Conservation (phyloP, 305 asterid genomes). For the Rubia tinctorum region DNA sequence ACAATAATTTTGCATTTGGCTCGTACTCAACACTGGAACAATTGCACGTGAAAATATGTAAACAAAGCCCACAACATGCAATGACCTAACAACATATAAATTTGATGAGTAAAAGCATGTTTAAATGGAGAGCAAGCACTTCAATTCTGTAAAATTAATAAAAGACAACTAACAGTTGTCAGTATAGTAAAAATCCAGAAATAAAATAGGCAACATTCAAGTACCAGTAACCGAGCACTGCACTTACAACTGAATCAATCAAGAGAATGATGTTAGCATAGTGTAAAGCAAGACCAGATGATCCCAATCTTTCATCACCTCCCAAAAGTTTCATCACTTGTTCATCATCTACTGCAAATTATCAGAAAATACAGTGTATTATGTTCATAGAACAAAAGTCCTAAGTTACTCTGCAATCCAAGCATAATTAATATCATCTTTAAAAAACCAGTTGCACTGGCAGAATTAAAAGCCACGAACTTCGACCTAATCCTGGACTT, state of each 20-base stretch:
- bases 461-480: not conserved
- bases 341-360: constrained; percentile 29
- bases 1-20: too few relatives aligned
- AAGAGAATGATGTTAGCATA: constrained; percentile 80
- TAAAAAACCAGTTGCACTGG: not conserved
- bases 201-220: not conserved
- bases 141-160: not conserved
- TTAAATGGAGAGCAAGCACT: not conserved
- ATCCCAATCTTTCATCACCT: constrained; percentile 55
- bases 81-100: not conserved
- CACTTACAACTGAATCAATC: constrained; percentile 81
- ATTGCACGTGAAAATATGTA: not conserved
- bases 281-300: constrained; percentile 75
- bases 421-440: not conserved
- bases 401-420: not conserved
- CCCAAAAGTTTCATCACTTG: constrained; percentile 29
- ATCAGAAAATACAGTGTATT: constrained; percentile 1
- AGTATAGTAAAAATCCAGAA: not conserved
- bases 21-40: too few relatives aligned
- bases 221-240: constrained; percentile 9
- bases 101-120: not conserved
- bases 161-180: not conserved
- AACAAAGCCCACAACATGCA: not conserved
- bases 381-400: not conserved
- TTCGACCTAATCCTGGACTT: not conserved